Base-by-base conservation (phyloP, 2,329 filamentous ascomycete genomes). In the Graphiopsis chlorocephala region DNA sequence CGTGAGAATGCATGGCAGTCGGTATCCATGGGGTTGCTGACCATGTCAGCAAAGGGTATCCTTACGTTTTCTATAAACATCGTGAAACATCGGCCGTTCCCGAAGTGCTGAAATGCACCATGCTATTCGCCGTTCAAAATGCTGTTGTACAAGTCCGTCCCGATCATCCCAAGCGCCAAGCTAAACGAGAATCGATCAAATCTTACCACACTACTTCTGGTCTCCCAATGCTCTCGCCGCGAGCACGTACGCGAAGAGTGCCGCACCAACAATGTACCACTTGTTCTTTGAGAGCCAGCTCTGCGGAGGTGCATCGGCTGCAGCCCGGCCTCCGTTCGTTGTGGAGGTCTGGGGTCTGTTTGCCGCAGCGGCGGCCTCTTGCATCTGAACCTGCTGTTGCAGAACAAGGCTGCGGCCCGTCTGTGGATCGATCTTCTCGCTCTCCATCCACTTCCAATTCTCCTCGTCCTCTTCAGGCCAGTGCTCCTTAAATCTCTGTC, bases 381-480 rank as follows among this genome's bases (percentile, higher is more conserved):
- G 89, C 80, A 76, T 60, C 85, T 81, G 74, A 83, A 80, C 84
- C 15, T 80, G 82, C 73, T 48, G 72, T 66, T 25, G 58, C 58
- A 42, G 31, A 47, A 38, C 60, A 53, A 58, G 59, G 35, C 68
- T 68, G 60, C 68, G 85, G 1, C 95, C 95, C 0, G 92, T 97
- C 11, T 82, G 81, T 6, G 85, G 80, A 77, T 99, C 92, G 70
- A 99, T 88, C 69, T 88, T 87, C 74, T 91, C 87, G 74, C 92
- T 88, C 74, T 87, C 87, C 84, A 99, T 96, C 92, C 92, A 97
- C 72, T 87, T 88, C 88, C 90, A 91, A 75, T 99, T 99, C 81
- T 95, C 91, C 68, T 85, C 82, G 75, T 99, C 93, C 25, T 96
- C 74, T 55, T 97, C 94, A 17, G 92, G 88, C 92, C 93, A 99